Evolutionary conservation across 116 monocot species (phyloP).

Genomic region (Dioscorea cayenensis): DNA sequence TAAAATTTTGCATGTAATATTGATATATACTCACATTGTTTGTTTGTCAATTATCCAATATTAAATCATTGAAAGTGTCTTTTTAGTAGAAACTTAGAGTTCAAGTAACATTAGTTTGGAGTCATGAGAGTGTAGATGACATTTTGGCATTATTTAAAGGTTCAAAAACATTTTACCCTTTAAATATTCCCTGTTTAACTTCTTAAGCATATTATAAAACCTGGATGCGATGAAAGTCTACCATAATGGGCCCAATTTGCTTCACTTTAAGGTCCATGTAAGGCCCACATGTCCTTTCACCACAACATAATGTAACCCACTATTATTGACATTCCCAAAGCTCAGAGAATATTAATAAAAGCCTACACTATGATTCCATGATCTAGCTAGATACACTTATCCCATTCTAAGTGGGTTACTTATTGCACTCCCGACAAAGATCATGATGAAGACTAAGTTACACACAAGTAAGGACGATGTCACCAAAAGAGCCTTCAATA

Average conservation of each 20-base stretch:
- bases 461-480: not conserved
- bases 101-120: no score
- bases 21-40: no score
- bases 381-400: not conserved
- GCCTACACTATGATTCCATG: not conserved
- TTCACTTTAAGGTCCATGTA: not conserved
- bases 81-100: no score
- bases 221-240: not conserved
- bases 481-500: slow-evolving; percentile 1
- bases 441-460: not conserved
- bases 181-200: not conserved
- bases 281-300: not conserved
- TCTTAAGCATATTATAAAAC: not conserved
- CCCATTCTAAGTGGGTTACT: not conserved
- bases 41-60: no score
- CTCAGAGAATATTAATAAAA: not conserved
- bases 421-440: not conserved
- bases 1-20: no score
- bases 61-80: no score
- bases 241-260: not conserved
- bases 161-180: not conserved
- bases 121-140: no score
- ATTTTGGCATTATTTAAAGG: no score
- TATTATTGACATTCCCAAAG: not conserved
- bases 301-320: not conserved